These are phyloP conservation scores for Raffaelea albimanens DNA, from an alignment of 2,329 filamentous ascomycete species.

Conservation along the genomic window DNA sequence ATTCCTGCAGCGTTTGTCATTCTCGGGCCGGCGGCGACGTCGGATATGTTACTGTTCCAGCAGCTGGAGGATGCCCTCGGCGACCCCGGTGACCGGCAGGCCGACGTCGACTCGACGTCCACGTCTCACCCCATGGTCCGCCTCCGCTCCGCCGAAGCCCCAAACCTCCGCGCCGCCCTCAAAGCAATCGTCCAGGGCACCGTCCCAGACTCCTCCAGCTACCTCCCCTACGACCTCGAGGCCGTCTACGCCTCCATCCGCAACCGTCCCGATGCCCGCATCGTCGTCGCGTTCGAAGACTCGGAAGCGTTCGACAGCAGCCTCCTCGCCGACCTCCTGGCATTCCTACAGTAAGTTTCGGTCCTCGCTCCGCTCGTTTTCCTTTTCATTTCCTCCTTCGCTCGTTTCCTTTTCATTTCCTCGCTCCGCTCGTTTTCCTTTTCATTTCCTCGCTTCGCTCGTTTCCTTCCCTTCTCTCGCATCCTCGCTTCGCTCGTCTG, in stretches of 20 bases:
- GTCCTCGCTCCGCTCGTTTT: slow-evolving; percentile 2
- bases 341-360: slow-evolving; percentile 41
- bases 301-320: slow-evolving; percentile 71
- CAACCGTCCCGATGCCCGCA: slow-evolving; percentile 37
- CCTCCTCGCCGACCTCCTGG: slow-evolving; percentile 62
- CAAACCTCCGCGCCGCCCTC: slow-evolving; percentile 62
- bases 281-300: slow-evolving; percentile 69
- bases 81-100: slow-evolving; percentile 36
- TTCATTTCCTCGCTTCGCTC: not conserved
- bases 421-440: not conserved
- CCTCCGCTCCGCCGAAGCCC: slow-evolving; percentile 60
- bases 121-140: too few species aligned
- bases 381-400: slow-evolving; percentile 31
- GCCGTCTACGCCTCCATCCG: slow-evolving; percentile 51
- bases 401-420: not conserved
- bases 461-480: not conserved
- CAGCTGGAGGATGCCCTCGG: too few species aligned
- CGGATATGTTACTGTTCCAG: slow-evolving; percentile 62
- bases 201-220: slow-evolving; percentile 28
- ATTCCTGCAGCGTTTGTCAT: slow-evolving; percentile 65
- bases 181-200: slow-evolving; percentile 61
- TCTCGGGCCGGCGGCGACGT: slow-evolving; percentile 69
- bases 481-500: not conserved
- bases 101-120: too few species aligned
- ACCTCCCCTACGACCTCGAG: slow-evolving; percentile 72